These are phyloP conservation scores for Sugiyamaella lignohabitans DNA, from an alignment of 805 yeast genomes.

Conservation along the genomic window DNA sequence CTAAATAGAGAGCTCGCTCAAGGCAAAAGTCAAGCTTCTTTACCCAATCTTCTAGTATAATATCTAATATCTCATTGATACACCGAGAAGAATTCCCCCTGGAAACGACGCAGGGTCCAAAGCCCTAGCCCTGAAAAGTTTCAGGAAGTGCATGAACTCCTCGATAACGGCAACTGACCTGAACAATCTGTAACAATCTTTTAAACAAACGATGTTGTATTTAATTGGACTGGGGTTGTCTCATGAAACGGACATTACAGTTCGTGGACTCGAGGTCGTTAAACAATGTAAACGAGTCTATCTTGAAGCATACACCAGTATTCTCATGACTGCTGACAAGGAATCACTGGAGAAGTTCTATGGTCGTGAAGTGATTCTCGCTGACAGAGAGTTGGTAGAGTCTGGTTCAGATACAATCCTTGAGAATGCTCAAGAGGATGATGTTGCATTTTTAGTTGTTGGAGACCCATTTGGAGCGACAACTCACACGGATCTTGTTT, in stretches of 20 bases:
- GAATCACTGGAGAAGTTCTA: constrained; percentile 72
- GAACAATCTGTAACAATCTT: too few relatives aligned
- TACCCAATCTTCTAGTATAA: too few relatives aligned
- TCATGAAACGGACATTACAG: constrained; percentile 84
- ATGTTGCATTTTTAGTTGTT: constrained; percentile 89
- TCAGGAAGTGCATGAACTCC: too few relatives aligned
- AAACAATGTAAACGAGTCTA: constrained; percentile 84
- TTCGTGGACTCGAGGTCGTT: constrained; percentile 84
- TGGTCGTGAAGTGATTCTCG: constrained; percentile 77
- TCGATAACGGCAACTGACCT: too few relatives aligned
- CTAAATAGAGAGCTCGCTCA: too few relatives aligned
- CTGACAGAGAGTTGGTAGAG: constrained; percentile 94
- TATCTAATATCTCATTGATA: too few relatives aligned
- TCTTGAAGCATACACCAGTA: constrained; percentile 91
- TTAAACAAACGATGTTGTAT: constrained; percentile 66
- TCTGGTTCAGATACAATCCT: constrained; percentile 78
- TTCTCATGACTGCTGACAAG: constrained; percentile 85
- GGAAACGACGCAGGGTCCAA: too few relatives aligned
- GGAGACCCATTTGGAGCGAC: constrained; percentile 99
- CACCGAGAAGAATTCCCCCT: too few relatives aligned
- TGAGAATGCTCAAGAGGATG: constrained; percentile 68
- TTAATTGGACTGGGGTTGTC: constrained; percentile 89
- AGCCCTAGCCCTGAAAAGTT: too few relatives aligned
- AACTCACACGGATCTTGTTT: constrained; percentile 89
- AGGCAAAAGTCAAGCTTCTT: too few relatives aligned